Conservation (phyloP, 345 rosid genomes). For the Aquilaria sinensis region DNA sequence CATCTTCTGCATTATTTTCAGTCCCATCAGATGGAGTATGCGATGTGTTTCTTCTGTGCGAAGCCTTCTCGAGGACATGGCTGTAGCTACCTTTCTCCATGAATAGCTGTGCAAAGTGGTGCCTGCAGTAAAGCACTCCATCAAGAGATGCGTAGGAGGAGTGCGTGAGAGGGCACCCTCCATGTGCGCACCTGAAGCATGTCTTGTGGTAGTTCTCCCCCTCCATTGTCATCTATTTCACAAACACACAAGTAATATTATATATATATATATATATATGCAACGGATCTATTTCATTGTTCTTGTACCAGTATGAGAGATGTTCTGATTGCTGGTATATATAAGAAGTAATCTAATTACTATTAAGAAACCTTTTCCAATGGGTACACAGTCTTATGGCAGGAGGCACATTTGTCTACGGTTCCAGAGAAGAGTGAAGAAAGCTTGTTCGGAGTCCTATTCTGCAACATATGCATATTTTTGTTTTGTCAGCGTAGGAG, state of each 20-base stretch:
- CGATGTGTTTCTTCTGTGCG: not conserved
- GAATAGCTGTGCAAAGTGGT: slow-evolving; percentile 83
- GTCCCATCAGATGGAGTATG: not conserved
- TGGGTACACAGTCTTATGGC: slow-evolving; percentile 77
- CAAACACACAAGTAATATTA: not conserved
- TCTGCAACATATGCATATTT: slow-evolving; percentile 23
- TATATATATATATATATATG: not conserved
- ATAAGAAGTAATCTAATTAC: too few relatives aligned
- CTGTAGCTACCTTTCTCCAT: slow-evolving; percentile 47
- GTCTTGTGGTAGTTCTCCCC: slow-evolving; percentile 82
- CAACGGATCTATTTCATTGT: not conserved
- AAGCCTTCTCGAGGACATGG: slow-evolving; percentile 1
- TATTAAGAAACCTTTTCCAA: slow-evolving; percentile 55
- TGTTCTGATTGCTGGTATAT: not conserved
- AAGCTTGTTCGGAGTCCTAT: slow-evolving; percentile 64
- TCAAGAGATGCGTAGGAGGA: slow-evolving; percentile 74
- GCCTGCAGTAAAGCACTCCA: slow-evolving; percentile 78
- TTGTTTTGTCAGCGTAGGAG: too few relatives aligned
- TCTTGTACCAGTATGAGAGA: not conserved
- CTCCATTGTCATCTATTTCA: slow-evolving; percentile 66
- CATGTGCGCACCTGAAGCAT: slow-evolving; percentile 83
- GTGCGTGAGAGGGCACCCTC: slow-evolving; percentile 67
- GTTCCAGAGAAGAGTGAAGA: slow-evolving; percentile 77
- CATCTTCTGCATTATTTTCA: not conserved
- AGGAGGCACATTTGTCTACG: slow-evolving; percentile 68